Conservation (phyloP, 306 rosid genomes). For the Dryas alaskensis region DNA sequence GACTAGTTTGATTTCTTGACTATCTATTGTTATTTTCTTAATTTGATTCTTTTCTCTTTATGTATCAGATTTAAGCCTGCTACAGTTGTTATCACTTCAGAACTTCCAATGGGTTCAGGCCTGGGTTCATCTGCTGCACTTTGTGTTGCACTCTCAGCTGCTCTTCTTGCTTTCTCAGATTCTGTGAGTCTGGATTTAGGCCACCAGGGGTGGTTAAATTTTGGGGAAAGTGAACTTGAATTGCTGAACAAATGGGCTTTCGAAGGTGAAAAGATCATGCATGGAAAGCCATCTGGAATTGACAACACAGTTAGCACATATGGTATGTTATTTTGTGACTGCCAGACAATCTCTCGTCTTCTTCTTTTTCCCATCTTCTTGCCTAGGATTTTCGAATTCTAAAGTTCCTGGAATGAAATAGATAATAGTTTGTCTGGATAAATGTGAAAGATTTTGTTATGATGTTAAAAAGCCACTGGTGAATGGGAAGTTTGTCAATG, state of each 20-base stretch:
- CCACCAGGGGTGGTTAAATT: constrained; percentile 62
- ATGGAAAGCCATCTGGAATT: constrained; percentile 96
- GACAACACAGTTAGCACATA: constrained; percentile 93
- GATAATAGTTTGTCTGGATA: background rate
- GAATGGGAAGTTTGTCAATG: background rate
- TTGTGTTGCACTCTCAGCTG: constrained; percentile 77
- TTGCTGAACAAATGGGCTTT: constrained; percentile 92
- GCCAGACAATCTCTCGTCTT: background rate
- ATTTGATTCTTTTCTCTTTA: constrained; percentile 2
- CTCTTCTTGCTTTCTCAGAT: constrained; percentile 64
- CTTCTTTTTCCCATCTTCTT: background rate
- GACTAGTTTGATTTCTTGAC: background rate
- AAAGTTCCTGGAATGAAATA: constrained; percentile 7
- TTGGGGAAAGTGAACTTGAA: constrained; percentile 58
- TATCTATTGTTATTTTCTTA: background rate
- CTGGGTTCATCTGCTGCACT: constrained; percentile 90
- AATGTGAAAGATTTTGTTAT: background rate
- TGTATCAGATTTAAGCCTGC: constrained; percentile 80
- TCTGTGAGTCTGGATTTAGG: constrained; percentile 51
- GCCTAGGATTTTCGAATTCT: constrained; percentile 2
- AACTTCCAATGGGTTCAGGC: constrained; percentile 90
- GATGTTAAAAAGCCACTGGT: background rate
- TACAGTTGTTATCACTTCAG: constrained; percentile 66
- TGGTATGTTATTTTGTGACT: constrained; percentile 44
- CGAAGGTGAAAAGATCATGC: constrained; percentile 95